Percentiles rank a stretch among this genome's conserved stretches.
phyloP scores from a whole-genome alignment of 805 yeast genomes.

The Sporopachydermia lactativora region DNA sequence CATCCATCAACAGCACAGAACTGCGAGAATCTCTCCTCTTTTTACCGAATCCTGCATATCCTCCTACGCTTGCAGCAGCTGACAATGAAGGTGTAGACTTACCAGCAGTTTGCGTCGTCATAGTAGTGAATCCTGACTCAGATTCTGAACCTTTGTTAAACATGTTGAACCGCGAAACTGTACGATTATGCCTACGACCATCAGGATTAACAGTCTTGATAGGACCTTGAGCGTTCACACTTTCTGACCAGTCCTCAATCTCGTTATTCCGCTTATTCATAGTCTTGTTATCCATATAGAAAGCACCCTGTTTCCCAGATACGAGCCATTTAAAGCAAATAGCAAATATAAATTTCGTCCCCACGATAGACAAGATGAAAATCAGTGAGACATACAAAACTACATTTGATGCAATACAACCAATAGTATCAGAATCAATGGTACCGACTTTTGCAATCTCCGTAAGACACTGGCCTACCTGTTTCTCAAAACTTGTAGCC shows the following conservation, averaged over 20 bases:
- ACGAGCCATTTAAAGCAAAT: conserved; percentile 81
- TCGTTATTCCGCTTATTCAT: conserved; percentile 50
- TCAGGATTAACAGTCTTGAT: conserved; percentile 32
- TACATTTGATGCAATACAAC: conserved; percentile 83
- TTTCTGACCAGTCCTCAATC: conserved; percentile 80
- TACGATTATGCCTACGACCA: conserved; percentile 10
- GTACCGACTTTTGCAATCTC: conserved; percentile 85
- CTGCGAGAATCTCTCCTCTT: conserved; percentile 7
- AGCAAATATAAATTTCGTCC: conserved; percentile 69
- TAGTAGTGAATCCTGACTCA: conserved; percentile 3
- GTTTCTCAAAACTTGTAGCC: conserved; percentile 48
- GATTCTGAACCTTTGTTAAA: conserved; percentile 2
- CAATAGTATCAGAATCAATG: conserved; percentile 79
- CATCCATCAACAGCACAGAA: not conserved
- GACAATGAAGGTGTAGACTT: not conserved
- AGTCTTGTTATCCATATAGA: conserved; percentile 38
- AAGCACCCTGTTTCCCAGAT: conserved; percentile 72
- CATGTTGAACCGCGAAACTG: conserved; percentile 9
- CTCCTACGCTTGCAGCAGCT: not conserved
- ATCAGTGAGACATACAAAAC: conserved; percentile 72
- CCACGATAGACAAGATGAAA: conserved; percentile 71
- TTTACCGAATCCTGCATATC: not conserved
- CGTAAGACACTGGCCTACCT: conserved; percentile 65
- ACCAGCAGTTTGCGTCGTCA: conserved; percentile 2
- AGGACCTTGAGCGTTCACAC: conserved; percentile 36